These are phyloP conservation scores for Pseudopithomyces chartarum DNA, from an alignment of 2,329 filamentous ascomycete genomes.

Conservation along the genomic window DNA sequence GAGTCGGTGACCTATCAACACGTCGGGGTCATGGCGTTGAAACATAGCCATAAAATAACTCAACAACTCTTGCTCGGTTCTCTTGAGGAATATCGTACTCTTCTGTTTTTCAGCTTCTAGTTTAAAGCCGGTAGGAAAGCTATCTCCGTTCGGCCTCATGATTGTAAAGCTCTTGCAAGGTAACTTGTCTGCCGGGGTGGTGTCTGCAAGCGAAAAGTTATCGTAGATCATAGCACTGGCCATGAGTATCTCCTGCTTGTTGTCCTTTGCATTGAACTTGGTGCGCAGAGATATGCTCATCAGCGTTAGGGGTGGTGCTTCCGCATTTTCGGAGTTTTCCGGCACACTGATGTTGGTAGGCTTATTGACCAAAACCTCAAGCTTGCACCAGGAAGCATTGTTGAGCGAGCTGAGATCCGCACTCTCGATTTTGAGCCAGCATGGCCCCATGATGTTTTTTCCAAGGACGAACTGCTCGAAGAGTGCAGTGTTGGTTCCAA, in stretches of 20 bases:
- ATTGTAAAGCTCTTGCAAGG: slow-evolving; percentile 90
- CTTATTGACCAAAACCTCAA: slow-evolving; percentile 82
- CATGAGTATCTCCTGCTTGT: slow-evolving; percentile 94
- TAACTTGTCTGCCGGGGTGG: slow-evolving; percentile 84
- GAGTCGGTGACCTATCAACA: slow-evolving; percentile 91
- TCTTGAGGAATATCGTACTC: slow-evolving; percentile 79
- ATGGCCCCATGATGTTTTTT: slow-evolving; percentile 99
- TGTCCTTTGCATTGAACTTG: slow-evolving; percentile 85
- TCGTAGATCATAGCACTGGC: slow-evolving; percentile 93
- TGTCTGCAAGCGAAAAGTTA: slow-evolving; percentile 84
- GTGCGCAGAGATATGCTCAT: slow-evolving; percentile 94
- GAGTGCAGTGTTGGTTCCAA: slow-evolving; percentile 88
- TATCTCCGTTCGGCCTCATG: slow-evolving; percentile 76
- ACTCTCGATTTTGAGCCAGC: slow-evolving; percentile 90
- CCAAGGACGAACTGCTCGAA: slow-evolving; percentile 99
- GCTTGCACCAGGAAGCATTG: slow-evolving; percentile 95
- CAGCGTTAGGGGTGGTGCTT: slow-evolving; percentile 86
- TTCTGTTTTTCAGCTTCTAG: slow-evolving; percentile 73
- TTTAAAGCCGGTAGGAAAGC: slow-evolving; percentile 88
- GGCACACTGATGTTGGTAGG: slow-evolving; percentile 76
- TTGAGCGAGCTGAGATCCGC: slow-evolving; percentile 83
- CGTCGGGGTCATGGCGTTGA: slow-evolving; percentile 87
- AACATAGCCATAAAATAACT: slow-evolving; percentile 89
- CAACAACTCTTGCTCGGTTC: slow-evolving; percentile 82
- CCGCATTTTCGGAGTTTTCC: slow-evolving; percentile 78